phyloP scores from a whole-genome alignment of 140 eudicot genomes.

The Anethum foeniculum region DNA sequence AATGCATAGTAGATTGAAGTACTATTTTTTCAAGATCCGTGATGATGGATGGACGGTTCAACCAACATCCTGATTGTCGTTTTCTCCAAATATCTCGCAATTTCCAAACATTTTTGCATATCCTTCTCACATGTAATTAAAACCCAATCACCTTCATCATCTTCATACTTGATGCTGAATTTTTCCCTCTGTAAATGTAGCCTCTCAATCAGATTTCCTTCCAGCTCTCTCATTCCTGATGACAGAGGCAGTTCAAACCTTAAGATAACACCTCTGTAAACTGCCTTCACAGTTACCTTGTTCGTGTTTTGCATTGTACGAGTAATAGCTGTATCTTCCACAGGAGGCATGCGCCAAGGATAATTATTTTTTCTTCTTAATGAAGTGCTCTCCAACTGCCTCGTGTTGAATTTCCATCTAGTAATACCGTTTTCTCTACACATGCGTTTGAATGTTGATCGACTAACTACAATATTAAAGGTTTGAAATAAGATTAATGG shows the following conservation, averaged over 20 bases:
- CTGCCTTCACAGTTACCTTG: neutral
- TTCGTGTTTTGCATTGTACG: neutral
- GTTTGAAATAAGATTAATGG: too few relatives aligned
- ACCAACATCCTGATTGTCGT: constrained; percentile 8
- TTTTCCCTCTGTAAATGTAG: too few relatives aligned
- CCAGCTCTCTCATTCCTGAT: constrained; percentile 14
- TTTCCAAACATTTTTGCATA: neutral
- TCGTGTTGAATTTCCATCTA: too few relatives aligned
- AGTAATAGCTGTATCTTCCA: too few relatives aligned
- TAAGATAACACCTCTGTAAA: neutral
- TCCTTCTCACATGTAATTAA: constrained; percentile 12
- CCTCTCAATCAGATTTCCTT: constrained; percentile 9
- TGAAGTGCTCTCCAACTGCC: too few relatives aligned
- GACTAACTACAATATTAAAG: too few relatives aligned
- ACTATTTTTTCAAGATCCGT: too few relatives aligned
- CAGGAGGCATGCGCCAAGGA: too few relatives aligned
- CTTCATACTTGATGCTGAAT: constrained; percentile 1
- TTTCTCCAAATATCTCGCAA: neutral
- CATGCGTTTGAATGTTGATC: too few relatives aligned
- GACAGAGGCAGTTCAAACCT: constrained; percentile 1
- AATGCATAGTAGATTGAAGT: too few relatives aligned
- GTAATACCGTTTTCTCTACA: too few relatives aligned
- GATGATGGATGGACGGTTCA: neutral
- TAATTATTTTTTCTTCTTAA: too few relatives aligned
- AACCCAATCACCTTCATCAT: constrained; percentile 14